phyloP scores from a whole-genome alignment of 1,139 yeast genomes.

The Yamadazyma kanchanaburiensis region DNA sequence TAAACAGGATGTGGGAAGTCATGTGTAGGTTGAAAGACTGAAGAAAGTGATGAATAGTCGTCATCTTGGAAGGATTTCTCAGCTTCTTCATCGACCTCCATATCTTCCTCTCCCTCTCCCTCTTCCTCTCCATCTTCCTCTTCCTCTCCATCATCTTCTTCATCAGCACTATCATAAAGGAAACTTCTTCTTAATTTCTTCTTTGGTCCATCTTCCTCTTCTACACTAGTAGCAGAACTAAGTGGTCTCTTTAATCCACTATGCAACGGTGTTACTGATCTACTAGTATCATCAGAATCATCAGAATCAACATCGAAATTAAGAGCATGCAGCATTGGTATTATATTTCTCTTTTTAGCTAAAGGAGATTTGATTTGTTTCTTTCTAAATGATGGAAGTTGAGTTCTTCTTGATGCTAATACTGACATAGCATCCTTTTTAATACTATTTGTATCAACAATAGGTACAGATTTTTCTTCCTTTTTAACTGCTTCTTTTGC shows the following conservation, averaged over 20 bases:
- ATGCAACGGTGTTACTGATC: slow-evolving; percentile 40
- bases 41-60: slow-evolving; percentile 24
- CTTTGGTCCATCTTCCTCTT: slow-evolving; percentile 18
- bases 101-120: slow-evolving; percentile 5
- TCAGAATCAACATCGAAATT: slow-evolving; percentile 46
- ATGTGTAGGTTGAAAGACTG: slow-evolving; percentile 42
- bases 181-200: slow-evolving; percentile 21
- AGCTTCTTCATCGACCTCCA: slow-evolving; percentile 11
- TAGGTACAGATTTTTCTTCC: slow-evolving; percentile 15
- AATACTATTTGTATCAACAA: slow-evolving; percentile 13
- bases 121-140: slow-evolving; percentile 6
- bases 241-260: slow-evolving; percentile 24
- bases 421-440: slow-evolving; percentile 27
- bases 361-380: slow-evolving; percentile 19
- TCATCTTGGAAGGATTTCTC: too few species aligned
- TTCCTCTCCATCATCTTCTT: slow-evolving; percentile 15
- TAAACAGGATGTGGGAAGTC: slow-evolving; percentile 50
- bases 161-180: slow-evolving; percentile 33
- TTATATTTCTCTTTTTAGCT: slow-evolving; percentile 23
- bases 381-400: slow-evolving; percentile 50
- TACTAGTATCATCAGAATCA: slow-evolving; percentile 46
- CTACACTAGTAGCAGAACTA: slow-evolving; percentile 24
- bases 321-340: slow-evolving; percentile 74
- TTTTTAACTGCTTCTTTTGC: slow-evolving; percentile 32
- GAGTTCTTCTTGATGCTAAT: slow-evolving; percentile 23